Percentiles rank a stretch among this genome's conserved stretches.
These are phyloP conservation scores for Stephanodiscus minutulus DNA, from an alignment of 108 stramenopile species.

Conservation along the genomic window DNA sequence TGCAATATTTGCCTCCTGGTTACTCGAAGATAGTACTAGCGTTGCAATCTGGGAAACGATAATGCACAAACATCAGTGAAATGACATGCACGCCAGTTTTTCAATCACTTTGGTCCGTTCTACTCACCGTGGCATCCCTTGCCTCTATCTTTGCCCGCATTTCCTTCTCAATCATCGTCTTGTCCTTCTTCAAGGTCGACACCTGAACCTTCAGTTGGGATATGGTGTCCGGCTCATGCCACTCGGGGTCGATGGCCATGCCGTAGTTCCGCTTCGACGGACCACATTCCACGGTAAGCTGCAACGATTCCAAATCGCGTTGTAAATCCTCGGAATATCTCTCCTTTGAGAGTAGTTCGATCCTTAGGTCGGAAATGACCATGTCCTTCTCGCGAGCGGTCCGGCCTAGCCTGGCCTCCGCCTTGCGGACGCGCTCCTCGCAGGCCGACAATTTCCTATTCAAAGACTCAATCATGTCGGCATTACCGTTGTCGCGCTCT, in stretches of 20 bases:
- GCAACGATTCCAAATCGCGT: slow-evolving; percentile 31
- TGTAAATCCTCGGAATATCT: slow-evolving; percentile 28
- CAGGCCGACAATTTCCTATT: slow-evolving; percentile 42
- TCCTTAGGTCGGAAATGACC: slow-evolving; percentile 43
- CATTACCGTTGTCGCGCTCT: slow-evolving; percentile 17
- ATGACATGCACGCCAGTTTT: background rate
- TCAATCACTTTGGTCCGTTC: background rate
- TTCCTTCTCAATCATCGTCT: slow-evolving; percentile 38
- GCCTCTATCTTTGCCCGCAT: slow-evolving; percentile 55
- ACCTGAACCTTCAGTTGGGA: slow-evolving; percentile 36
- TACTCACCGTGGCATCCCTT: slow-evolving; percentile 59
- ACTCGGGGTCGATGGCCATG: slow-evolving; percentile 40
- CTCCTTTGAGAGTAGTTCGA: slow-evolving; percentile 26
- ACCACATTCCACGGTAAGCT: slow-evolving; percentile 6
- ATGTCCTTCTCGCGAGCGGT: slow-evolving; percentile 42
- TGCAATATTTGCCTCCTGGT: slow-evolving; percentile 58
- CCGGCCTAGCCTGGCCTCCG: slow-evolving; percentile 27
- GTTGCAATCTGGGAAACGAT: slow-evolving; percentile 47
- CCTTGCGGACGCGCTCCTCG: slow-evolving; percentile 24
- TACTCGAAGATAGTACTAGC: slow-evolving; percentile 65
- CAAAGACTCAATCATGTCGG: slow-evolving; percentile 33
- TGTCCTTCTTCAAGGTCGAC: slow-evolving; percentile 30
- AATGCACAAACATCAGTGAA: background rate
- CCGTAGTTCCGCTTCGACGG: slow-evolving; percentile 25
- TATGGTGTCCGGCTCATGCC: slow-evolving; percentile 28